Evolutionary conservation across 345 rosid genomes (phyloP), one percentile per base, ranked within the genome.

Genomic region (Eucalyptus cloeziana): DNA sequence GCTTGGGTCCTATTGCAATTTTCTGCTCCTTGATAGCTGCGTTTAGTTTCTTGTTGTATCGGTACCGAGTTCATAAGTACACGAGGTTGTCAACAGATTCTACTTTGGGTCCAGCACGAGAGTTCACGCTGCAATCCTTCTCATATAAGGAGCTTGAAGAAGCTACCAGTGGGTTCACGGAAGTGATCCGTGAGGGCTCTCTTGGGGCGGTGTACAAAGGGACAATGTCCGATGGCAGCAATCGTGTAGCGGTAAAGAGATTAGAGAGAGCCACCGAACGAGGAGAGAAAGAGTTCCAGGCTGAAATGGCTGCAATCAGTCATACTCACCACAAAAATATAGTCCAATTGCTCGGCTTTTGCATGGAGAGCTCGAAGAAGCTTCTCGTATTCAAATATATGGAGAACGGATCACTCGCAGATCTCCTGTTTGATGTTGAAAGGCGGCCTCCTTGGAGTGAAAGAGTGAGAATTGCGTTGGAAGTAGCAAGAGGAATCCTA

Each of bases 161-260:
- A 19, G 92, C 90, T 13, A 93, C 92, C 5, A 3, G 86, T 19
- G 88, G 89, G 54, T 91, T 92, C 15, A 27, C 27, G 25, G 89
- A 92, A 50, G 86, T 43, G 52, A 10, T 91, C 71, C 89, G 91
- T 4, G 88, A 86, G 43, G 91, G 91, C 7, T 1, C 31, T 2
- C 86, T 79, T 51, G 93, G 94, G 45, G 88, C 87, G 3, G 89
- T 93, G 30, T 93, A 89, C n/a, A 90, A 71, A 89, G 94, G 94
- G 27, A 7, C 5, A 40, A 24, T 91, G 7, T 10, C 40, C 0
- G 56, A 31, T 10, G 90, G 86, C 3, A 40, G 45, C 8, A 89
- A 50, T 17, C 50, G 5, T 13, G 69, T 92, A 16, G 91, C 91
- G 2, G 80, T 90, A 1, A 92, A 90, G 56, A 87, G 88, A 79